phyloP scores from a whole-genome alignment of 768 basidiomycete genomes.

The Amanita muscaria region DNA sequence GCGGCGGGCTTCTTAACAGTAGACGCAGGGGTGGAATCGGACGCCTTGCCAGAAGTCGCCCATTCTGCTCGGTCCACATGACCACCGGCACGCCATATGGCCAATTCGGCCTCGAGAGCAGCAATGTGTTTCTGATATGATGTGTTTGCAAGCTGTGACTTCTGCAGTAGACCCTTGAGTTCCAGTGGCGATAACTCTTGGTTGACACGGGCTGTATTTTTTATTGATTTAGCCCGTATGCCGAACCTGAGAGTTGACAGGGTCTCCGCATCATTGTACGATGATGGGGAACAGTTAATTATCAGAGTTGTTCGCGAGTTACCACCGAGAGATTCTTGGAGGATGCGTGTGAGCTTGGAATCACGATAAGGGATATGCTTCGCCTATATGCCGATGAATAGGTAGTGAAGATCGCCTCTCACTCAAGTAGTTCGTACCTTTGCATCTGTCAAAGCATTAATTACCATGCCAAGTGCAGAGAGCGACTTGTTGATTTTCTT shows the following conservation, averaged over 20 bases:
- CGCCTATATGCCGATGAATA: conserved; percentile 40
- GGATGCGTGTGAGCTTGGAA: conserved; percentile 95
- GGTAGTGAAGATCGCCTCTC: background rate
- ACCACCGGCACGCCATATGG: conserved; percentile 83
- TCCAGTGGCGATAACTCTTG: conserved; percentile 95
- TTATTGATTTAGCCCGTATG: conserved; percentile 99
- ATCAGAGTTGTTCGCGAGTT: conserved; percentile 95
- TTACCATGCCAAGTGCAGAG: conserved; percentile 98
- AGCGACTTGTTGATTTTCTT: conserved; percentile 99
- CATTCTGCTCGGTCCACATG: conserved; percentile 78
- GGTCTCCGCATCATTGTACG: conserved; percentile 96
- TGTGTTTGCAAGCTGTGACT: conserved; percentile 80
- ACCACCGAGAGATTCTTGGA: conserved; percentile 97
- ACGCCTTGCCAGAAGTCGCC: conserved; percentile 60
- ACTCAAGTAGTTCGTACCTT: conserved; percentile 46
- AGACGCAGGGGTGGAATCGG: conserved; percentile 41
- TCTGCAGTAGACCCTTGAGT: conserved; percentile 85
- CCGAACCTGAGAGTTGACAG: conserved; percentile 96
- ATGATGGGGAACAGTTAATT: conserved; percentile 97
- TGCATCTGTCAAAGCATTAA: conserved; percentile 96
- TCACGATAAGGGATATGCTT: conserved; percentile 98
- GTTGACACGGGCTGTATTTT: conserved; percentile 98
- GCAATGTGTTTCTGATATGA: conserved; percentile 81
- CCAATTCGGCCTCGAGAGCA: conserved; percentile 84
- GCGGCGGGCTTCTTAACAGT: conserved; percentile 58